Evolutionary conservation across 805 yeast species (phyloP).

Genomic region (Candida ponderosae): DNA sequence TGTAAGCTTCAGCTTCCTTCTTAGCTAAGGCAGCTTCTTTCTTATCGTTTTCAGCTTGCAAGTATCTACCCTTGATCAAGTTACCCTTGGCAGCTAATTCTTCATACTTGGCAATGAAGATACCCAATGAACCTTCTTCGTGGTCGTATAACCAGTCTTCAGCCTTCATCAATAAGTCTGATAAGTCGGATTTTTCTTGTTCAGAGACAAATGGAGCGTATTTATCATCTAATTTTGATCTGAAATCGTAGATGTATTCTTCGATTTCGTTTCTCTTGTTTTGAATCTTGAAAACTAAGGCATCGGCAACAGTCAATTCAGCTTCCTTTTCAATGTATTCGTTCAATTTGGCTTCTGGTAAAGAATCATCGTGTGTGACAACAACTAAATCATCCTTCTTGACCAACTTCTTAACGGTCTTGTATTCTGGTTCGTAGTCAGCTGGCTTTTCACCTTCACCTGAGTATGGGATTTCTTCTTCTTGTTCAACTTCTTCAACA

Average conservation of each 20-base stretch:
- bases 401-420: conserved; percentile 86
- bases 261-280: conserved; percentile 97
- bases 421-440: conserved; percentile 79
- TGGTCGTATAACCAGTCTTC: conserved; percentile 99
- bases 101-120: conserved; percentile 95
- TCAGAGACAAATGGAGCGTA: conserved; percentile 85
- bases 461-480: conserved; percentile 75
- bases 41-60: conserved; percentile 91
- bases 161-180: conserved; percentile 67
- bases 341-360: conserved; percentile 48
- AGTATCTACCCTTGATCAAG: conserved; percentile 90
- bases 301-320: conserved; percentile 81
- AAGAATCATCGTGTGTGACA: conserved; percentile 51
- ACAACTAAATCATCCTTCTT: conserved; percentile 78
- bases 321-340: conserved; percentile 74
- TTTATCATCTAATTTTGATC: conserved; percentile 93
- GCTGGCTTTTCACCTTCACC: conserved; percentile 69
- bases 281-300: conserved; percentile 96
- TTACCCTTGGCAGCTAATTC: conserved; percentile 94
- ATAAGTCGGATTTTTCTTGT: conserved; percentile 77
- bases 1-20: conserved; percentile 73
- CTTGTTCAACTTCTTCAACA: conserved; percentile 81
- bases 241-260: conserved; percentile 95
- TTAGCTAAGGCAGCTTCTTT: conserved; percentile 81
- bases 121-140: conserved; percentile 92